Evolutionary conservation across 23 red algal species (phyloP), one percentile per base, ranked within the genome.

Genomic region (Porphyridium purpureum): DNA sequence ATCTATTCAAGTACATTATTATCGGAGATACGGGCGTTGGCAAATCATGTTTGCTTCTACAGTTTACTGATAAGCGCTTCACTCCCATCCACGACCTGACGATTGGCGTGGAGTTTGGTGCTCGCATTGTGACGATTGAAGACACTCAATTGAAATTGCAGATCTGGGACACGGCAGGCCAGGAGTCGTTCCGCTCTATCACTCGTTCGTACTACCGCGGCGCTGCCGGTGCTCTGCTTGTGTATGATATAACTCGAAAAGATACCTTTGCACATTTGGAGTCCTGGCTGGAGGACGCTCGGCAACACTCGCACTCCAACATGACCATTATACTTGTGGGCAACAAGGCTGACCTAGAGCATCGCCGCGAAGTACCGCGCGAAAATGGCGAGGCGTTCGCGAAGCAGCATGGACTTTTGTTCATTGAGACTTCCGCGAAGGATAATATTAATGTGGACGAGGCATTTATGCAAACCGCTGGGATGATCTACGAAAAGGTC

Each of bases 1-100:
- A 94, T 62, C 61, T 94, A 28, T 94, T 94, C 72, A 94, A 94
- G 60, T 83, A 75, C 62, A 94, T 94, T 63, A 94, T 94, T 55
- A 94, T 94, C 57, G 87, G 87, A 52, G 69, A 88, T 52, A 78
- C 82, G n/a, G 69, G 82, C 35, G 68, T 75, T 42, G 82, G 82
- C 29, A 88, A 94, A 50, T 72, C 50, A 33, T 73, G 65, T 72
- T 31, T 72, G 30, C 54, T 81, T 42, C 69, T 80, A 35, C 67
- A 73, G 46, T 94, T 94, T 55, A 94, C 87, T 28, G 76, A 83
- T 66, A 64, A 81, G 27, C 64, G 76, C 27, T 94, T 94, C 52
- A 77, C 66, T 23, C 62, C 77, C 47, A 83, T 83, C 24, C 87
- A 94, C 67, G 87, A 94, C 62, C 60, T 94, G 38, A 94, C 87